These are phyloP conservation scores for Aspergillus cavernicola DNA, from an alignment of 495 filamentous ascomycete species.

Conservation along the genomic window DNA sequence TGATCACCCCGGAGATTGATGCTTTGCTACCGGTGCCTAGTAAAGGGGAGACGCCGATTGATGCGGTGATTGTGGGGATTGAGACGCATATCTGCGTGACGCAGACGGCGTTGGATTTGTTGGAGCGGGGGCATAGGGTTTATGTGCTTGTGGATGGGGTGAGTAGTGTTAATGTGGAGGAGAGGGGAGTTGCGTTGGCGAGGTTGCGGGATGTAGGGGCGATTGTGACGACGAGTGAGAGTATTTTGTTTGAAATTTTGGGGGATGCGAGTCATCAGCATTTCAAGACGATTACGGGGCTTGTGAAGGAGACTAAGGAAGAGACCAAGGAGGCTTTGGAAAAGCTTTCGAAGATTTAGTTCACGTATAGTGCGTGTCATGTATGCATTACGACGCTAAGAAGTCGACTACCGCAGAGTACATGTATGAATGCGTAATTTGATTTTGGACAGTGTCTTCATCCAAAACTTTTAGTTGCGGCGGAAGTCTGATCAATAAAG, in stretches of 20 bases:
- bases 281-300: constrained; percentile 64
- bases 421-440: background rate
- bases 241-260: constrained; percentile 88
- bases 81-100: constrained; percentile 94
- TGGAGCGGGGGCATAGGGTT: constrained; percentile 70
- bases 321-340: constrained; percentile 62
- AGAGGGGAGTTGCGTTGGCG: constrained; percentile 74
- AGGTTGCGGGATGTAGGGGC: constrained; percentile 73
- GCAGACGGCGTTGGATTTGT: constrained; percentile 82
- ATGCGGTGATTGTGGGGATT: constrained; percentile 66
- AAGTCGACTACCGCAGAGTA: constrained; percentile 13
- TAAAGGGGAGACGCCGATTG: constrained; percentile 14
- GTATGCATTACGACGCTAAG: constrained; percentile 16
- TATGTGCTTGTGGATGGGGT: constrained; percentile 92
- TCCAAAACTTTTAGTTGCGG: constrained; percentile 4
- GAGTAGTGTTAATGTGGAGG: constrained; percentile 76
- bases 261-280: constrained; percentile 71
- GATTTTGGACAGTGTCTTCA: constrained; percentile 4
- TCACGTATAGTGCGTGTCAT: background rate
- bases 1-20: constrained; percentile 56
- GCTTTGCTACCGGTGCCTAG: constrained; percentile 25
- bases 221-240: constrained; percentile 83
- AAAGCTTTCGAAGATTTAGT: constrained; percentile 65
- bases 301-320: constrained; percentile 75
- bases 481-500: constrained; percentile 1